phyloP scores from a whole-genome alignment of 2,329 filamentous ascomycete genomes.

The Leptographium galeiforme region DNA sequence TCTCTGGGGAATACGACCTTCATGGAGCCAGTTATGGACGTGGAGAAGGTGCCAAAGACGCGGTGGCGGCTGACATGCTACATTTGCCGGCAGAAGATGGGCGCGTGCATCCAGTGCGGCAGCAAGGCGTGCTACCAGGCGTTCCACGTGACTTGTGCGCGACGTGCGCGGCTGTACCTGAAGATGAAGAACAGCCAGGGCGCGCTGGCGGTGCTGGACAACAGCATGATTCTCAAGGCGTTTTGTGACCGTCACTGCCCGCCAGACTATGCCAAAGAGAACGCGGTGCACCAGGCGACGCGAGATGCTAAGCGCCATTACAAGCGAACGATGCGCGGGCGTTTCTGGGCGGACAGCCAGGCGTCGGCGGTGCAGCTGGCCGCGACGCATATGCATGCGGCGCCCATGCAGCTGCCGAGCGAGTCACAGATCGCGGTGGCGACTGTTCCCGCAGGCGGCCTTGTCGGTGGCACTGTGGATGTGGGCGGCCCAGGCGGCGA shows the following conservation, averaged over 20 bases:
- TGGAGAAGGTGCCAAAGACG: slow-evolving; percentile 91
- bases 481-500: neutral
- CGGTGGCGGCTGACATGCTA: slow-evolving; percentile 93
- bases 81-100: slow-evolving; percentile 95
- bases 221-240: slow-evolving; percentile 75
- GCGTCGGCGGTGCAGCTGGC: slow-evolving; percentile 68
- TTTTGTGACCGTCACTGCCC: slow-evolving; percentile 95
- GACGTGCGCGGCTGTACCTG: slow-evolving; percentile 73
- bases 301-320: slow-evolving; percentile 80
- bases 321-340: slow-evolving; percentile 73
- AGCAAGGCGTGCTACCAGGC: slow-evolving; percentile 96
- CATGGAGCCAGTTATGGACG: slow-evolving; percentile 96
- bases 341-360: slow-evolving; percentile 86
- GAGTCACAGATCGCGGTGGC: slow-evolving; percentile 51
- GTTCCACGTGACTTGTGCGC: slow-evolving; percentile 93
- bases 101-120: slow-evolving; percentile 93
- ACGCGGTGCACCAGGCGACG: slow-evolving; percentile 68
- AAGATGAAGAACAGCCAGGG: slow-evolving; percentile 94
- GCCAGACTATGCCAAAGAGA: slow-evolving; percentile 73
- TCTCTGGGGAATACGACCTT: slow-evolving; percentile 91
- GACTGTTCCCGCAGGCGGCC: neutral
- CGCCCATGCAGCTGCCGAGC: slow-evolving; percentile 60
- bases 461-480: neutral
- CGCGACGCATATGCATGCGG: slow-evolving; percentile 51
- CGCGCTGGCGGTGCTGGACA: slow-evolving; percentile 60